phyloP scores from a whole-genome alignment of 2,329 filamentous ascomycete species.

The Aspergillus terreus region DNA sequence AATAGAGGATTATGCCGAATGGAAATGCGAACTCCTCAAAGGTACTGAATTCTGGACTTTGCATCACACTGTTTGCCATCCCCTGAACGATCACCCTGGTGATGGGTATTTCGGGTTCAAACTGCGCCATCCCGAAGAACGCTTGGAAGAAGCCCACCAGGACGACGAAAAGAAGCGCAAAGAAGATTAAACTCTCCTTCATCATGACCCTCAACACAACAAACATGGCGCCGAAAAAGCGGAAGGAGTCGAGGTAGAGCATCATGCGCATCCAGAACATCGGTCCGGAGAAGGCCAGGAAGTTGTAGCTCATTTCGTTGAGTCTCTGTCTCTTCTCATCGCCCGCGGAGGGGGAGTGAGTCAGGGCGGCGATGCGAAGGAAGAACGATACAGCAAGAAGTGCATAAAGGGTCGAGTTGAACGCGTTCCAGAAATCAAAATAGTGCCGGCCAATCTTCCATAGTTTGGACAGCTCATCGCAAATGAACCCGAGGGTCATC shows the following conservation, averaged over 20 bases:
- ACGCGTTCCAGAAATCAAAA: constrained; percentile 93
- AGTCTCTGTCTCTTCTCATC: constrained; percentile 56
- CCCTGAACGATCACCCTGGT: constrained; percentile 47
- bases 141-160: constrained; percentile 79
- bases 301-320: constrained; percentile 86
- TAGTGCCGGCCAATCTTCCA: constrained; percentile 93
- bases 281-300: constrained; percentile 85
- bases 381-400: constrained; percentile 75
- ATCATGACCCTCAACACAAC: constrained; percentile 95
- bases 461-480: constrained; percentile 81
- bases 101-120: constrained; percentile 62
- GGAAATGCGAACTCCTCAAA: constrained; percentile 91
- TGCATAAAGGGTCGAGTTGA: constrained; percentile 79
- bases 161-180: constrained; percentile 80
- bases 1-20: constrained; percentile 93
- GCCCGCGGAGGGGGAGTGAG: constrained; percentile 52
- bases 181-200: constrained; percentile 94
- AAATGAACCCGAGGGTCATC: constrained; percentile 88
- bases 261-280: constrained; percentile 96
- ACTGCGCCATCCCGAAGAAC: constrained; percentile 85
- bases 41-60: constrained; percentile 80
- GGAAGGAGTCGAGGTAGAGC: constrained; percentile 86
- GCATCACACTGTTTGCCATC: constrained; percentile 84
- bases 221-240: constrained; percentile 97
- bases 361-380: constrained; percentile 73